These are phyloP conservation scores for Cryoendolithus antarcticus DNA, from an alignment of 2,329 filamentous ascomycete genomes.

Conservation along the genomic window DNA sequence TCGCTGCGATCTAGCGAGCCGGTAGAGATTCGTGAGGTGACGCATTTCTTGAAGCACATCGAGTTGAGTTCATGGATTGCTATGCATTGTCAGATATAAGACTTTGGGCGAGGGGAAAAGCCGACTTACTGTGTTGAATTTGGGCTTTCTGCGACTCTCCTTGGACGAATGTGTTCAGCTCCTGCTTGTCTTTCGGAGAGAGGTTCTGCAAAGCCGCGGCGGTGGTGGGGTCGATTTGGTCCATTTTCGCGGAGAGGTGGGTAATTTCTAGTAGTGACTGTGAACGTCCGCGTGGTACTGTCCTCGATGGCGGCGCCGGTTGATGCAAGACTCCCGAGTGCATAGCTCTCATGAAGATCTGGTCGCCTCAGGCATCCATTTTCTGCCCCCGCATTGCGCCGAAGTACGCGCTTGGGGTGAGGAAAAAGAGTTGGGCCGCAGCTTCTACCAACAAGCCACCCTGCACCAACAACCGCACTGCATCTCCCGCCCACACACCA, in stretches of 20 bases:
- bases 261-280: no score
- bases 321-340: no score
- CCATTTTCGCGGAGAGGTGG: conserved; percentile 10
- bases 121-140: conserved; percentile 38
- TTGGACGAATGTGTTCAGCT: conserved; percentile 74
- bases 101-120: conserved; percentile 7
- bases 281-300: no score
- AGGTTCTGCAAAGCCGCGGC: conserved; percentile 16
- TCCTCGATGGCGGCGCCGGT: no score
- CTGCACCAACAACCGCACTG: no score
- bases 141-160: conserved; percentile 78
- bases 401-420: no score
- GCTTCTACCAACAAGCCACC: no score
- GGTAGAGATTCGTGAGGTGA: conserved; percentile 59
- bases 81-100: neutral
- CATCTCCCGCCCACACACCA: no score
- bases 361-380: no score
- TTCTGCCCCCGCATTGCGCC: no score
- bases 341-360: no score
- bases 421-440: no score
- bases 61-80: conserved; percentile 33
- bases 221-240: conserved; percentile 16
- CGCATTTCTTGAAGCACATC: conserved; percentile 90
- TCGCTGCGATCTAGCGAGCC: conserved; percentile 64
- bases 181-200: conserved; percentile 46